Percentiles rank a stretch among this genome's conserved stretches.
Evolutionary conservation across 1,284 basidiomycete genomes (phyloP).

Genomic region (Chalciporus sp.): DNA sequence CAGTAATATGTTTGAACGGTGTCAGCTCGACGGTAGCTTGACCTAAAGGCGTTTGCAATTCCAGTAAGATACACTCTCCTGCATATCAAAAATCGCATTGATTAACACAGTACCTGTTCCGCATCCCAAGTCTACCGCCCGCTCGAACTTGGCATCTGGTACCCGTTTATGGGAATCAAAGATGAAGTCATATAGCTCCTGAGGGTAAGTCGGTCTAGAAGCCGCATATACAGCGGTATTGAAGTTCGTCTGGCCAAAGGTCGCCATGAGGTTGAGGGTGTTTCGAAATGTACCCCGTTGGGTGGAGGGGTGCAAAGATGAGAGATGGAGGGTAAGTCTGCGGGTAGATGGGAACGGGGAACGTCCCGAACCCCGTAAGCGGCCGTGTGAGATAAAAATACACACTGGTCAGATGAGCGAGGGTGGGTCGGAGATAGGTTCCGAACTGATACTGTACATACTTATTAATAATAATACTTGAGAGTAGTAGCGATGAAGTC

Average conservation of each 20-base stretch:
- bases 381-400: not conserved
- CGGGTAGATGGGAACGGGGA: not conserved
- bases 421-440: not conserved
- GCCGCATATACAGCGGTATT: conserved; percentile 60
- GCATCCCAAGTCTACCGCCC: conserved; percentile 76
- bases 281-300: not conserved
- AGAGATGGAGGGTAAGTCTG: not conserved
- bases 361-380: not conserved
- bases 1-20: conserved; percentile 64
- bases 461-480: too few relatives aligned
- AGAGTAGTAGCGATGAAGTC: too few relatives aligned
- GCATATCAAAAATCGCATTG: not conserved
- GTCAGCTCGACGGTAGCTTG: conserved; percentile 66
- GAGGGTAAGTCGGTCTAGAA: conserved; percentile 67
- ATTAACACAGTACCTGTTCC: conserved; percentile 64
- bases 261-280: conserved; percentile 48
- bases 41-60: conserved; percentile 58
- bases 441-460: not conserved
- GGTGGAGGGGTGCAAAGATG: not conserved
- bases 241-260: conserved; percentile 63
- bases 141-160: conserved; percentile 45
- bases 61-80: conserved; percentile 32
- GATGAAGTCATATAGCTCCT: conserved; percentile 61
- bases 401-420: not conserved
- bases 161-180: conserved; percentile 54